Evolutionary conservation across 2,329 filamentous ascomycete genomes (phyloP), one percentile per base, ranked within the genome.

Genomic region (Fusarium sp.): DNA sequence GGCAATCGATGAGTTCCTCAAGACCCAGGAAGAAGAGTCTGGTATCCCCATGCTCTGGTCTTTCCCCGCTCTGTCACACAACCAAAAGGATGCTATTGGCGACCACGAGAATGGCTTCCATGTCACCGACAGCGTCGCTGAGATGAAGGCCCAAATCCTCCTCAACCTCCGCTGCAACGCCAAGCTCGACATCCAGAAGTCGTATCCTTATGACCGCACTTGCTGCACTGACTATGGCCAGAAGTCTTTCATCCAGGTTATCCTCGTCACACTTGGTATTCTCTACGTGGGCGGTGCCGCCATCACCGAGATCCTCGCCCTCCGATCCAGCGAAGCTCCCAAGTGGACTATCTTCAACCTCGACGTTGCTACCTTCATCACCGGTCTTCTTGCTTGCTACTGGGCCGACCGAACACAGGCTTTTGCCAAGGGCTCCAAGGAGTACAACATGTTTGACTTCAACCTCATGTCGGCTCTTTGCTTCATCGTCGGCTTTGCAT

Each of bases 101-200:
- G 72, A 76, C 18, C 49, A 63, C 17, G 58, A 61, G 33, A 75
- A 68, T 0, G 53, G 73, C 17, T 67, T 78, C 31, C 76, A 80
- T 40, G 76, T 76, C 14, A 73, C 67, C 13, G 71, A 75, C 17
- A 33, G 46, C 1, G 69, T 76, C 17, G 64, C 74, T 15, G 72
- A 75, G 58, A 75, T 58, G 66, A 77, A 70, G 70, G 80, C 71
- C 36, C 79, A 63, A 75, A 74, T 87, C 18, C 69, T 88, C 1
- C 78, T 89, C 29, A 87, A 86, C 66, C 74, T 83, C n/a, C 82
- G 84, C 46, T 89, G 87, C 74, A 88, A 66, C 73, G 81, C 74
- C 67, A 80, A 66, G 70, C 77, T 63, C 58, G 74, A 62, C 69
- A 74, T 55, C 3, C 52, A 70, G n/a, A 66, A 68, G 18, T 76